A percentile compares a stretch with the other conserved stretches of the same genome.
phyloP scores from a whole-genome alignment of 2,329 filamentous ascomycete genomes.

The Pseudogymnoascus sp. region DNA sequence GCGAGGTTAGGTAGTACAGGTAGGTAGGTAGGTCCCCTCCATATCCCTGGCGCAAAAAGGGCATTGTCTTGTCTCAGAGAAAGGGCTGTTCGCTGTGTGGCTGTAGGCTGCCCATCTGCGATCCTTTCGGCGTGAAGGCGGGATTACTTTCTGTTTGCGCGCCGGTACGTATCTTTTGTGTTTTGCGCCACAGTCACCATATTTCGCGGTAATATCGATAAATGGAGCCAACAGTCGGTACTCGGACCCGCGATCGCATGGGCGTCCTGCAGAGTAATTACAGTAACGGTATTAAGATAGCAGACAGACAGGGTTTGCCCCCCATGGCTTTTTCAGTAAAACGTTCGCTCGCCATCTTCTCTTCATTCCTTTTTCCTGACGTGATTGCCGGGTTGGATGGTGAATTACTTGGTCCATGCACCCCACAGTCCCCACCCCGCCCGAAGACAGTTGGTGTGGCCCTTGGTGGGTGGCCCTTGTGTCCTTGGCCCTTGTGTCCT shows the following conservation, averaged over 20 bases:
- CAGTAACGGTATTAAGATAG: neutral
- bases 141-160: neutral
- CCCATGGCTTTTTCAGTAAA: too few species aligned
- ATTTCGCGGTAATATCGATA: neutral
- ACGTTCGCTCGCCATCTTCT: too few species aligned
- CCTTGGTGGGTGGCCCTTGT: neutral
- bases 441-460: neutral
- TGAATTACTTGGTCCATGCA: slow-evolving; percentile 1
- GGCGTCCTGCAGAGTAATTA: neutral
- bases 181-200: too few species aligned
- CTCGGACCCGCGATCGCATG: neutral
- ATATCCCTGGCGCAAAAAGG: too few species aligned
- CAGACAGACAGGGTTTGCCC: neutral
- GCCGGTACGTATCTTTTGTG: neutral
- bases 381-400: neutral
- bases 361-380: neutral
- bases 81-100: too few species aligned
- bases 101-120: neutral
- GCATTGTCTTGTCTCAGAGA: neutral
- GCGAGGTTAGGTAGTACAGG: too few species aligned
- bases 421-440: neutral
- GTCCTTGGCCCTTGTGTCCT: neutral
- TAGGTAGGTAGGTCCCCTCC: too few species aligned
- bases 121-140: neutral
- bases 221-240: neutral